These are phyloP conservation scores for Tillandsia leiboldiana DNA, from an alignment of 176 grass and related monocot genomes.

Conservation along the genomic window DNA sequence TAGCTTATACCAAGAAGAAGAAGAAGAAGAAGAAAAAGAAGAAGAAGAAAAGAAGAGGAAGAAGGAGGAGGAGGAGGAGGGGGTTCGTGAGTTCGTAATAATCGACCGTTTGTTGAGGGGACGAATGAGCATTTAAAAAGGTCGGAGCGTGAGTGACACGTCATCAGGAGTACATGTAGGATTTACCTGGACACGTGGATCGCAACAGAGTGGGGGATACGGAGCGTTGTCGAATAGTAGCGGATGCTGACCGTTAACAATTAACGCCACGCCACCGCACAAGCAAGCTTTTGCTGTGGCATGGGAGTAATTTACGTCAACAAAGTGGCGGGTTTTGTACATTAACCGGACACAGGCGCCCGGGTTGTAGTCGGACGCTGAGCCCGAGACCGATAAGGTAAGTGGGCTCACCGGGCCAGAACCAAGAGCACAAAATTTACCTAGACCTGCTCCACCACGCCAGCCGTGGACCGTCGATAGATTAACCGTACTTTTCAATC, in stretches of 20 bases:
- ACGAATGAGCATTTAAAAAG: slow-evolving; percentile 23
- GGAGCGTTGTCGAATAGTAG: slow-evolving; percentile 34
- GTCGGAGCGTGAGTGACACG: slow-evolving; percentile 18
- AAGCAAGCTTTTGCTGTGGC: neutral
- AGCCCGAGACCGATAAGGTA: too few relatives aligned
- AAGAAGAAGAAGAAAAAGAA: neutral
- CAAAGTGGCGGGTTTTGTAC: too few relatives aligned
- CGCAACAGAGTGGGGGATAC: slow-evolving; percentile 12
- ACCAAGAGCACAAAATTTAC: too few relatives aligned
- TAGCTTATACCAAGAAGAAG: neutral
- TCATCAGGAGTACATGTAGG: slow-evolving; percentile 34
- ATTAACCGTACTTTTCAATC: too few relatives aligned
- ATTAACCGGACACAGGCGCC: too few relatives aligned
- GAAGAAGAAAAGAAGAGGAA: neutral
- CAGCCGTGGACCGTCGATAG: too few relatives aligned
- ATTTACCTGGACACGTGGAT: slow-evolving; percentile 17
- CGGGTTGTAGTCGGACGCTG: too few relatives aligned
- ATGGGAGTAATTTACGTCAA: neutral
- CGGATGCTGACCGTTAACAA: slow-evolving; percentile 11
- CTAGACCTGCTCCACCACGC: too few relatives aligned
- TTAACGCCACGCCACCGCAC: slow-evolving; percentile 14
- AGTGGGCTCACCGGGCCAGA: too few relatives aligned
- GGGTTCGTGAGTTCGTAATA: neutral
- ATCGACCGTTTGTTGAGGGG: neutral
- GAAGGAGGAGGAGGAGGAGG: neutral